Evolutionary conservation across 257 asterid species (phyloP), one percentile per base, ranked within the genome.

Genomic region (Solanum stenotomum): DNA sequence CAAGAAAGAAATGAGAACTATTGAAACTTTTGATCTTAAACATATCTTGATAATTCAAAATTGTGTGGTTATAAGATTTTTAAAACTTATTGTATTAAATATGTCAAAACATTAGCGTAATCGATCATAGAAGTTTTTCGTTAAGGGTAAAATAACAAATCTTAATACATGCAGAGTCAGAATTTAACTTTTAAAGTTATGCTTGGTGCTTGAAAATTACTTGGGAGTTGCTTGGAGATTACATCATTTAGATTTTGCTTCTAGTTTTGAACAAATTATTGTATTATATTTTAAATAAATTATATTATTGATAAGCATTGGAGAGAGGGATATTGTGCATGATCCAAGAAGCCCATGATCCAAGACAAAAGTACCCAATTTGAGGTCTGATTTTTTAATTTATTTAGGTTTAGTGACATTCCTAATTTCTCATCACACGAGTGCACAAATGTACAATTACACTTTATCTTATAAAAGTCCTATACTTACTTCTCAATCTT

Each of bases 321-420:
- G 89, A 79, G 91, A 90, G 91, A 85, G 85, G 67, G 25, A 79
- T 22, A 78, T 76, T 67, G 88, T 91, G 40, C 94, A 91, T 61
- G 98, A 95, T 94, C 98, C 96, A 90, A 95, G 95, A 95, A 94
- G 93, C 95, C 93, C 98, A 91, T 92, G 95, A 94, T 94, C 95
- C 98, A 89, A 95, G 95, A 91, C 86, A 86, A 81, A 79, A 44
- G 85, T 81, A 81, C 85, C 70, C 88, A 90, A 86, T 89, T 87
- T 84, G 75, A 88, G 90, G 83, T 90, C 23, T n/a, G 6, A 13
- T 25, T 77, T 3, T 10, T 6, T 9, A 49, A 49, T 3, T 52
- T 25, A 40, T 14, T 13, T 5, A 90, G 79, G 76, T 90, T 6
- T 23, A 46, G 20, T 81, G 85, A 81, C 85, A 81, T 81, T 81